Evolutionary conservation across 805 yeast species (phyloP), one percentile per base, ranked within the genome.

Genomic region (Wickerhamomyces sydowiorum): DNA sequence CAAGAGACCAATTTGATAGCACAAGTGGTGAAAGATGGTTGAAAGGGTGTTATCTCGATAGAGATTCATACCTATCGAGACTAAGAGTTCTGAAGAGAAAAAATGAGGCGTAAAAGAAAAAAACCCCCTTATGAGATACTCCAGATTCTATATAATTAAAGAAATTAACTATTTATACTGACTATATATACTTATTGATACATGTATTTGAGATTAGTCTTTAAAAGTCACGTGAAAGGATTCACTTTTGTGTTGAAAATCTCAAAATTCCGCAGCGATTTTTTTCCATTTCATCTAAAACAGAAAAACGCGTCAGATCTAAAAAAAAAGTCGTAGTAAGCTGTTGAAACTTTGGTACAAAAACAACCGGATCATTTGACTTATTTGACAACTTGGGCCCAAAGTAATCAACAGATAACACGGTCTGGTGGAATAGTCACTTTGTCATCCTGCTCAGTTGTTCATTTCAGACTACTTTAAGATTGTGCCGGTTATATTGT

Each of bases 1-100:
- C 88, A 0, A 69, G 93, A 49, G 65, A 65, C 39, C 65, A 54
- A 39, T 74, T 73, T 48, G 72, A 69, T 43, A 71, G 73, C 12
- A 39, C 50, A 3, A 72, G 76, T 4, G 76, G 71, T 7, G 67
- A 65, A 23, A 69, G 93, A 47, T 80, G 88, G 85, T 64, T 86
- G 41, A 80, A 82, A 72, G 91, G 91, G 1, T 77, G 87, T 38
- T 85, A 84, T 56, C 62, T 82, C 22, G 91, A 85, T 54, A 78
- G 76, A 17, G 95, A 85, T 55, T 69, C 85, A 28, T 82, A 72
- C 58, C 65, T 78, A 46, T 82, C 89, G n/a, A 78, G 69, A 47
- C 57, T 80, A 36, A 67, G 81, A 51, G 62, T 60, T 20, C 32
- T 61, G 29, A 60, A 56, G 31, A 59, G 31, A 3, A 24, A 24